Evolutionary conservation across 106 monocot genomes (phyloP).

Genomic region (Allium cepa): DNA sequence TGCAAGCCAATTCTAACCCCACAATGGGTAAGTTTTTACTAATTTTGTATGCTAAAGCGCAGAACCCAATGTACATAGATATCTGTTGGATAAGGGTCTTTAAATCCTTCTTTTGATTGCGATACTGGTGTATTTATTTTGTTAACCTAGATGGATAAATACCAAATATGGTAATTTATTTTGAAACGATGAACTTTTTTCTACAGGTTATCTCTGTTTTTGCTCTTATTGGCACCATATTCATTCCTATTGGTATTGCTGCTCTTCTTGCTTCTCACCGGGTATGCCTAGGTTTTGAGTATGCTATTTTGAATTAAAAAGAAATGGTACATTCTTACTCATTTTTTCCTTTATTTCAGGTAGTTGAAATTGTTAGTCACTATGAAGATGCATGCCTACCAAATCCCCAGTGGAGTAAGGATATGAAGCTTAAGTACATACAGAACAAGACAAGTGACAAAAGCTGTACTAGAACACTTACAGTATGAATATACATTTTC

Average conservation of each 20-base stretch:
- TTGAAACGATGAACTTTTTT: slow-evolving; percentile 1
- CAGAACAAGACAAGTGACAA: slow-evolving; percentile 29
- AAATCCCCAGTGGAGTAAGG: slow-evolving; percentile 2
- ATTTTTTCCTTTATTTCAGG: slow-evolving; percentile 23
- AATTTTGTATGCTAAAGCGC: too few species aligned
- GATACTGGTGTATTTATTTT: background rate
- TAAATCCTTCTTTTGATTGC: background rate
- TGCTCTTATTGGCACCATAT: slow-evolving; percentile 57
- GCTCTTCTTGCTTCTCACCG: slow-evolving; percentile 61
- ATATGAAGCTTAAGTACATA: slow-evolving; percentile 45
- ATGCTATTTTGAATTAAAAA: background rate
- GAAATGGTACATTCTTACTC: background rate
- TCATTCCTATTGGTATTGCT: slow-evolving; percentile 76
- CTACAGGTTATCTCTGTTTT: slow-evolving; percentile 84
- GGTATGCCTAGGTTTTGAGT: slow-evolving; percentile 28
- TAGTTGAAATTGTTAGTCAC: slow-evolving; percentile 76
- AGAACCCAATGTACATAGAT: background rate
- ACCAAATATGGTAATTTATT: background rate
- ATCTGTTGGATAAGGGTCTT: background rate
- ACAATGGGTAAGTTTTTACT: slow-evolving; percentile 53
- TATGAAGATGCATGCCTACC: slow-evolving; percentile 69
- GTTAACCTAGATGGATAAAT: too few species aligned
- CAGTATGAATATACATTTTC: slow-evolving; percentile 22
- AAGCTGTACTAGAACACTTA: slow-evolving; percentile 46
- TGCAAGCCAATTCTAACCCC: slow-evolving; percentile 97